A percentile compares a stretch with the other conserved stretches of the same genome.
Evolutionary conservation across 495 filamentous ascomycete species (phyloP).

Genomic region (Achaetomiella virescens): DNA sequence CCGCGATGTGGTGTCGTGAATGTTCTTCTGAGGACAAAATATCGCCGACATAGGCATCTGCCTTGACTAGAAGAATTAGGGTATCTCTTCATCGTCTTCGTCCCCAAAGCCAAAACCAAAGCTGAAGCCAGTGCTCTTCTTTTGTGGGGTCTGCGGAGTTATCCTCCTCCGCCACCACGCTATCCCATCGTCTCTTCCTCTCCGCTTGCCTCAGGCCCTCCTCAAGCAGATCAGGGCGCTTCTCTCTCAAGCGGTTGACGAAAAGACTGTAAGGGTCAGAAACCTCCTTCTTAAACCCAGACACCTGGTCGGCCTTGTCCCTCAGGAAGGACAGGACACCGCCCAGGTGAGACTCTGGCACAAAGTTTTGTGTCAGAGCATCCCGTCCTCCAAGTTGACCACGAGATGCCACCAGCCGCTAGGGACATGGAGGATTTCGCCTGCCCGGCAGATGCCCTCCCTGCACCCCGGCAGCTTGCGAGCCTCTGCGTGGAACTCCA

Average conservation of each 20-base stretch:
- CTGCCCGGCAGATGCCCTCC: constrained; percentile 80
- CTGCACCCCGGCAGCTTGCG: constrained; percentile 68
- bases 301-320: constrained; percentile 77
- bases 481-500: constrained; percentile 86
- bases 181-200: constrained; percentile 83
- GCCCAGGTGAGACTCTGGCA: constrained; percentile 67
- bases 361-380: constrained; percentile 97
- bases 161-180: constrained; percentile 51
- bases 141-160: constrained; percentile 31
- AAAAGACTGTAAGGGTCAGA: constrained; percentile 71
- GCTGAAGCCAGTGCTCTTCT: constrained; percentile 58
- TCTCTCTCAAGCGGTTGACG: constrained; percentile 57
- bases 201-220: constrained; percentile 57
- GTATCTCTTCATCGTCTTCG: constrained; percentile 42
- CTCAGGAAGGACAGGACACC: constrained; percentile 76
- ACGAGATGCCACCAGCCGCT: constrained; percentile 96
- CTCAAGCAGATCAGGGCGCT: constrained; percentile 59
- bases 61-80: too few species aligned
- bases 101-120: constrained; percentile 73
- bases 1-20: too few species aligned
- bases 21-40: too few species aligned
- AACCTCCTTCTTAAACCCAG: constrained; percentile 73
- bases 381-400: constrained; percentile 73
- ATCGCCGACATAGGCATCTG: too few species aligned
- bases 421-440: constrained; percentile 91